Evolutionary conservation across 495 filamentous ascomycete species (phyloP).

Genomic region (Hypoxylon subgilvum): DNA sequence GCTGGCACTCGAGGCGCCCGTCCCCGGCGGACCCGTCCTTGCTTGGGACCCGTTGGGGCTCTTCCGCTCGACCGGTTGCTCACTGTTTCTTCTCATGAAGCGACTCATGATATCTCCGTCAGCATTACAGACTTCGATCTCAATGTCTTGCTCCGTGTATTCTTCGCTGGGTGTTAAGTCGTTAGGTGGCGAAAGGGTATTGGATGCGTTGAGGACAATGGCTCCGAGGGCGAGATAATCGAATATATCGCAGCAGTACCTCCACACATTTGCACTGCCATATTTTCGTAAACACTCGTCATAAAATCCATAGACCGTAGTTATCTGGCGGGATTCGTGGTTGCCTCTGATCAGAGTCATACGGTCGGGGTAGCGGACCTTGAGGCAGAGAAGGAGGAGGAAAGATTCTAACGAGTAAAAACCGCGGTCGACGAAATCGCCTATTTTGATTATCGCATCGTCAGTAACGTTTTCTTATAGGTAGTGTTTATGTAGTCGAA

Average conservation of each 20-base stretch:
- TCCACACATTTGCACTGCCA: slow-evolving; percentile 95
- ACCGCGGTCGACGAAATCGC: slow-evolving; percentile 96
- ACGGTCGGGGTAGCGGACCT: slow-evolving; percentile 96
- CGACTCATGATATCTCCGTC: slow-evolving; percentile 77
- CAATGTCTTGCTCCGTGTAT: slow-evolving; percentile 70
- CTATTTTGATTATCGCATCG: slow-evolving; percentile 43
- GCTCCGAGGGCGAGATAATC: slow-evolving; percentile 96
- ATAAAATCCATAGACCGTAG: slow-evolving; percentile 98
- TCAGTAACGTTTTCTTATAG: slow-evolving; percentile 18
- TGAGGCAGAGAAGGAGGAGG: slow-evolving; percentile 90
- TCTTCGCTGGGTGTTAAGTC: slow-evolving; percentile 53
- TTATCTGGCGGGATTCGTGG: slow-evolving; percentile 97
- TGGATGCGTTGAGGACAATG: slow-evolving; percentile 87
- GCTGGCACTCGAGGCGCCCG: slow-evolving; percentile 72
- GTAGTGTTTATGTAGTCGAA: slow-evolving; percentile 1
- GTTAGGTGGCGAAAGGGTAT: slow-evolving; percentile 63
- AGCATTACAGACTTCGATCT: slow-evolving; percentile 89
- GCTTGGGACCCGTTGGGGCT: slow-evolving; percentile 52
- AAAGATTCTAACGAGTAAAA: slow-evolving; percentile 98
- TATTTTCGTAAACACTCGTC: slow-evolving; percentile 98
- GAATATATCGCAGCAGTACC: slow-evolving; percentile 98
- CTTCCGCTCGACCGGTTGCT: slow-evolving; percentile 18
- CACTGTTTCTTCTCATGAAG: slow-evolving; percentile 48
- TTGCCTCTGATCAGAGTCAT: slow-evolving; percentile 97
- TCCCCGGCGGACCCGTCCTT: slow-evolving; percentile 76